Base-by-base conservation (phyloP, 495 filamentous ascomycete genomes). In the Aspergillus taichungensis region DNA sequence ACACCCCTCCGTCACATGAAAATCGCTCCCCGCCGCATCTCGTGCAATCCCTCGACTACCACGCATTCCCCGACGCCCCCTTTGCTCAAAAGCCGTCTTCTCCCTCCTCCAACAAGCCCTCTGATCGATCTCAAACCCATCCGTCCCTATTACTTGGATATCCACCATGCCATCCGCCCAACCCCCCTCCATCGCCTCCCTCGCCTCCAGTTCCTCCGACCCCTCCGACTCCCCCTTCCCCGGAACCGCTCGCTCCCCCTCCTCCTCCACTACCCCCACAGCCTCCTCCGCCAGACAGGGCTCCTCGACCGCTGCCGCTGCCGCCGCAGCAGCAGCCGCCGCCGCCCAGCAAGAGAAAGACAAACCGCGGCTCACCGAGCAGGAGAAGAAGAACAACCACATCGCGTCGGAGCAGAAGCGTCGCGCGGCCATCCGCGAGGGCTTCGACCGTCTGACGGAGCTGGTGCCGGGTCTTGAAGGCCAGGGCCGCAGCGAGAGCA, bases 331-430 rank as follows among this genome's bases (percentile, higher is more conserved):
- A 24, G 18, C 18, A 24, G 18, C 18, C 2, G 18, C 18, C 18
- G 18, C 18, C 18, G 18, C 18, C 18, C 18, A 24, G 18, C 55
- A 59, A 33, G 68, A 70, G 11, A 69, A 72, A 37, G 82, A 86
- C 28, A 82, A 80, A 52, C 84, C 85, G n/a, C 80, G 87, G 13
- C 71, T 94, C 44, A 88, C 84, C 3, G 86, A 90, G 43, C 77
- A 84, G 47, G 84, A 94, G 60, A 94, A 92, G 72, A 94, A 92
- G 65, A 79, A 79, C 49, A 95, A 95, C 53, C 89, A 95, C 57
- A 92, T 94, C 52, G 79, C 78, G 7, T 89, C 85, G 1, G 90
- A 96, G 62, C 84, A 94, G 60, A 94, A 95, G 64, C 83, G 90
- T 9, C 82, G 90, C 29, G 77, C 85, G 52, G 84, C 83, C 4